Evolutionary conservation across 1,284 basidiomycete species (phyloP).

Genomic region (Agroathelia rolfsii): DNA sequence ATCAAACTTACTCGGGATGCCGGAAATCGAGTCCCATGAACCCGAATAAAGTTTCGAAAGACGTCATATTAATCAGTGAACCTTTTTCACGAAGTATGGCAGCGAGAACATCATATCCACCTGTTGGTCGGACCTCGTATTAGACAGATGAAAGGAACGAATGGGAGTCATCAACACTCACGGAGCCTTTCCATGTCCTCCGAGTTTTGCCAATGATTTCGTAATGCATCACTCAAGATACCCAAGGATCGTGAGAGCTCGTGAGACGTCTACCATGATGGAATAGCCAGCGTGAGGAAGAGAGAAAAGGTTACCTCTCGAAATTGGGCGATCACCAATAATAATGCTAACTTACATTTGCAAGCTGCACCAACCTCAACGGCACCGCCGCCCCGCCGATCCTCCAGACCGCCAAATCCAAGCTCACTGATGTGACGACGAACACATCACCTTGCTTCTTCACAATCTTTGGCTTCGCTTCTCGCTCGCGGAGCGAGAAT

Average conservation of each 20-base stretch:
- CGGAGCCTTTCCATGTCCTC: constrained; percentile 85
- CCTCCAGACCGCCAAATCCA: constrained; percentile 76
- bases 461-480: too few relatives aligned
- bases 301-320: too few relatives aligned
- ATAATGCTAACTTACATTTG: constrained; percentile 37
- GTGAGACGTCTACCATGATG: constrained; percentile 50
- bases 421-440: constrained; percentile 45
- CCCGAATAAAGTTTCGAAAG: constrained; percentile 72
- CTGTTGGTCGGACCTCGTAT: too few relatives aligned
- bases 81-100: constrained; percentile 67
- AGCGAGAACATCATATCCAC: constrained; percentile 81
- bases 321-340: too few relatives aligned
- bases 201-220: constrained; percentile 84
- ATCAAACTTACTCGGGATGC: constrained; percentile 58
- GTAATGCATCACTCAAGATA: constrained; percentile 69
- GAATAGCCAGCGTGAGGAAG: constrained; percentile 4
- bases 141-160: too few relatives aligned
- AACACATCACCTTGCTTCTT: constrained; percentile 49
- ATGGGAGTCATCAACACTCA: constrained; percentile 29
- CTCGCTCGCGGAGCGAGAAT: too few relatives aligned
- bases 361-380: constrained; percentile 71
- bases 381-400: constrained; percentile 76
- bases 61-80: constrained; percentile 65
- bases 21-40: constrained; percentile 79
- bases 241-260: constrained; percentile 66